Evolutionary conservation across 1,139 yeast species (phyloP).

Genomic region (Kodamaea anthophila): DNA sequence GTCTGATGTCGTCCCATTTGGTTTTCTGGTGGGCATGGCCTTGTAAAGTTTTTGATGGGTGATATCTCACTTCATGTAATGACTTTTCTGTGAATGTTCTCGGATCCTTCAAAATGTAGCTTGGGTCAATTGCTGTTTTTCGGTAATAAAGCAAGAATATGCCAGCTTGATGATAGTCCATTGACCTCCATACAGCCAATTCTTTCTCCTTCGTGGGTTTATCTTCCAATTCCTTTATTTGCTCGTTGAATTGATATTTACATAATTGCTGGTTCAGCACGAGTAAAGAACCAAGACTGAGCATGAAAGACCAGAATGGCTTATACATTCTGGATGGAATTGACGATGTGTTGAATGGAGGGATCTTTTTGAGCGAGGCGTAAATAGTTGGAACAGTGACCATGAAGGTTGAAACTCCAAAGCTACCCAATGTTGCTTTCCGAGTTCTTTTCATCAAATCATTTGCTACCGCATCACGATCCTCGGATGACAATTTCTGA

Average conservation of each 20-base stretch:
- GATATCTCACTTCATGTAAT: constrained; percentile 24
- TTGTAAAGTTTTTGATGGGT: constrained; percentile 13
- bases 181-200: constrained; percentile 30
- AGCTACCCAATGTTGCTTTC: constrained; percentile 22
- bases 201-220: constrained; percentile 13
- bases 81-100: constrained; percentile 21
- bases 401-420: constrained; percentile 11
- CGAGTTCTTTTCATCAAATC: constrained; percentile 26
- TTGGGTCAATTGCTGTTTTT: constrained; percentile 29
- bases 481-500: constrained; percentile 24
- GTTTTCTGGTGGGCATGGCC: constrained; percentile 6
- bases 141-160: constrained; percentile 32
- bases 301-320: constrained; percentile 30
- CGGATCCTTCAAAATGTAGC: constrained; percentile 34
- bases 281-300: constrained; percentile 25
- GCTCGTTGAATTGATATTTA: constrained; percentile 19
- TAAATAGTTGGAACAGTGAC: constrained; percentile 11
- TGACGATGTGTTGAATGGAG: constrained; percentile 5
- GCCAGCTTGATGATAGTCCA: constrained; percentile 34
- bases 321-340: constrained; percentile 17
- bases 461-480: constrained; percentile 25
- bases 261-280: constrained; percentile 22
- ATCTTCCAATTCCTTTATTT: constrained; percentile 13
- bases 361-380: constrained; percentile 6
- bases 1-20: constrained; percentile 30